Percentiles rank a stretch among this genome's conserved stretches.
These are phyloP conservation scores for Ophiostoma sp. DNA, from an alignment of 2,329 filamentous ascomycete species.

Conservation along the genomic window DNA sequence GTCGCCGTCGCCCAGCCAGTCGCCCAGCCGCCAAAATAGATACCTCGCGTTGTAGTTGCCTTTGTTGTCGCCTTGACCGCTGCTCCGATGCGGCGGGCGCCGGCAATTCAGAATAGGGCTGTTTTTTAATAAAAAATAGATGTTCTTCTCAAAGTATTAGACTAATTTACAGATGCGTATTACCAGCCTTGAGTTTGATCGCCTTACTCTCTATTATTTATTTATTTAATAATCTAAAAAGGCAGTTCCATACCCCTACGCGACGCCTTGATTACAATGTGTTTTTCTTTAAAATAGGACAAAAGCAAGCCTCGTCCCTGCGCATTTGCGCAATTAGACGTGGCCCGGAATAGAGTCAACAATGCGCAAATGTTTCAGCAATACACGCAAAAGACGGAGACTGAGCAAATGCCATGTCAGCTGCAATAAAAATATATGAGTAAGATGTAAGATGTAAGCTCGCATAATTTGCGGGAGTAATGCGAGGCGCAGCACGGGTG, in stretches of 20 bases:
- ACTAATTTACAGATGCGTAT: neutral
- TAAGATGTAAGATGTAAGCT: neutral
- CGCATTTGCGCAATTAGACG: neutral
- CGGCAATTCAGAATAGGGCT: slow-evolving; percentile 2
- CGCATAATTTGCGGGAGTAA: neutral
- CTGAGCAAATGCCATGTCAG: neutral
- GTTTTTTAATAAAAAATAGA: no score
- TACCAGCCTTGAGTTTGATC: neutral
- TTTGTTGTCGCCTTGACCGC: neutral
- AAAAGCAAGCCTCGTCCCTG: neutral
- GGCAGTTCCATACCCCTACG: no score
- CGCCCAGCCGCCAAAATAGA: neutral
- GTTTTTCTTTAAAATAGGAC: no score
- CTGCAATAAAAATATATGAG: neutral
- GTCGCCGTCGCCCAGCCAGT: neutral
- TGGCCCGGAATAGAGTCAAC: neutral
- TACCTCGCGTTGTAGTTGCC: neutral
- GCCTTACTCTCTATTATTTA: no score
- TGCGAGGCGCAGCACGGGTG: slow-evolving; percentile 3
- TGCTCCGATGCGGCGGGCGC: neutral
- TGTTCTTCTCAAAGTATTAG: no score
- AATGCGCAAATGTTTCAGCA: slow-evolving; percentile 8
- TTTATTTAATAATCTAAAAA: neutral
- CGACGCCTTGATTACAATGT: no score
- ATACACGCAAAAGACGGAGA: neutral